Evolutionary conservation across 192 early-diverging fungal genomes (phyloP), one percentile per base, ranked within the genome.

Genomic region (Backusella australiensis): DNA sequence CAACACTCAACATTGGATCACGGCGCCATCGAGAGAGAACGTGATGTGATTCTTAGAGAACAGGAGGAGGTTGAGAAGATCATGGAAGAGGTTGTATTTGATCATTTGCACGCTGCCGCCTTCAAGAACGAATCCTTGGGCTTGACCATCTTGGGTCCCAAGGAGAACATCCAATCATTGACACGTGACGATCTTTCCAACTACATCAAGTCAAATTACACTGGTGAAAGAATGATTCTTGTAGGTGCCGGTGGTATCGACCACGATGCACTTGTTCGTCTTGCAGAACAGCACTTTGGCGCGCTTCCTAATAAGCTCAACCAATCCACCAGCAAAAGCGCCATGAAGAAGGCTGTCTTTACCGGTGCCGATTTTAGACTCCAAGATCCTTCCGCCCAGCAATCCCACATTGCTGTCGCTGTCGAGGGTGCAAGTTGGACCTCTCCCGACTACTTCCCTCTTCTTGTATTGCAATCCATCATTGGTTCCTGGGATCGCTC

Each of bases 71-170:
- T 94, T 41, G 90, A 92, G 76, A 99, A 99, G 86, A 88, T 95
- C 63, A 94, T 96, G 87, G 97, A 99, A 81, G 97, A 99, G 85
- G 96, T 99, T 52, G 97, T 99, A 44, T 99, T 99, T 87, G 97
- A 99, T 81, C 96, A 99, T 75, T 85, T 99, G 86, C 97, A 99
- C 82, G 95, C 94, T 38, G 93, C 92, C 67, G 96, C 97, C 21
- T 99, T 95, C 90, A 95, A 95, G 87, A 87, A 93, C 68, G 90
- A 90, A 77, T 81, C 94, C 21, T 89, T 99, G 15, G 97, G 97
- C 36, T 90, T 89, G 80, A 98, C 97, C 63, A 98, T 98, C 78
- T 90, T 98, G 59, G 97, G 97, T 46, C 94, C 97, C 49, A 89
- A 90, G 80, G 94, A 96, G 78, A 98, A 98, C 88, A 98, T 99